These are phyloP conservation scores for Botrytis pseudocinerea DNA, from an alignment of 2,329 filamentous ascomycete genomes.

Conservation along the genomic window DNA sequence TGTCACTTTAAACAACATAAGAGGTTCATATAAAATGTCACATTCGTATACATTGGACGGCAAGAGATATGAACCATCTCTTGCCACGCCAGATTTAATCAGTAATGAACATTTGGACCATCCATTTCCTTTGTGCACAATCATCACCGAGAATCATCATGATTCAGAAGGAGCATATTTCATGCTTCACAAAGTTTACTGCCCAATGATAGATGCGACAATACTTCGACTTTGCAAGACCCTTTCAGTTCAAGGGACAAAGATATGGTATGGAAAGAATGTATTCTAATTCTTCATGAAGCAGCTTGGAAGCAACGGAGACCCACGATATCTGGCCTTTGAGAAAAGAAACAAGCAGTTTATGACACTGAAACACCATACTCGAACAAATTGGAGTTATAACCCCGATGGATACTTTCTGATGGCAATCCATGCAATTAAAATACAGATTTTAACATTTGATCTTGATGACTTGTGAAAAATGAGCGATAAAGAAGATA, in stretches of 20 bases:
- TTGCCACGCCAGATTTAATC: not conserved
- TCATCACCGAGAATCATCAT: not conserved
- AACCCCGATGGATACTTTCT: not conserved
- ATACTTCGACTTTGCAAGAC: not conserved
- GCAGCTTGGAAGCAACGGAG: too few relatives aligned
- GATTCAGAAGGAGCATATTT: not conserved
- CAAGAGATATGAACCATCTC: not conserved
- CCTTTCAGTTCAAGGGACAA: not conserved
- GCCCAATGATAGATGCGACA: not conserved
- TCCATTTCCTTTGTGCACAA: not conserved
- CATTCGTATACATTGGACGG: conserved; percentile 4
- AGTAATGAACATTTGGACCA: not conserved
- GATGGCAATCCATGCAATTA: not conserved
- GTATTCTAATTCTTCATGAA: not conserved
- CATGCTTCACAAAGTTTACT: not conserved
- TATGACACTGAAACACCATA: not conserved
- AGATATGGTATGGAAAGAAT: not conserved
- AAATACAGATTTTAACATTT: not conserved
- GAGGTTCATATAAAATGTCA: not conserved
- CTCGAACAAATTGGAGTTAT: not conserved
- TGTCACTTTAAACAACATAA: not conserved
- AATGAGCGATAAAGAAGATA: not conserved
- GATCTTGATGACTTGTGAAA: not conserved
- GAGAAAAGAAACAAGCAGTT: not conserved
- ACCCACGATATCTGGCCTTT: not conserved